Evolutionary conservation across 2,329 filamentous ascomycete genomes (phyloP).

Genomic region (Penicillium occitanis): DNA sequence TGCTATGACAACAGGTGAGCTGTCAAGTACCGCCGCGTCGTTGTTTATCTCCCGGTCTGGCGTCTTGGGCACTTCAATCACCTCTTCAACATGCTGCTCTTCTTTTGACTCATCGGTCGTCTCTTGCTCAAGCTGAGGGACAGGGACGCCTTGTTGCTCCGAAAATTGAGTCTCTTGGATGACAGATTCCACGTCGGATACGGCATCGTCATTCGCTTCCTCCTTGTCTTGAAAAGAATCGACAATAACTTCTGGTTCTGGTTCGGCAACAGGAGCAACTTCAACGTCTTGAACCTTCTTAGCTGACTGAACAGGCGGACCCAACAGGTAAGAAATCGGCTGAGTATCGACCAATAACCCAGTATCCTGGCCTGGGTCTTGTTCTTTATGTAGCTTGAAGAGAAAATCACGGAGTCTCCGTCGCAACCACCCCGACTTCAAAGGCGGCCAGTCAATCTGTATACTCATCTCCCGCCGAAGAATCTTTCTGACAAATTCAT

Average conservation of each 20-base stretch:
- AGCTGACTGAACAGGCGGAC: conserved; percentile 7
- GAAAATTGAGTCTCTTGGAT: conserved; percentile 17
- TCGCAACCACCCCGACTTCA: conserved; percentile 61
- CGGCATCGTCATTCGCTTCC: background rate
- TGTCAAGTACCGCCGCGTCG: background rate
- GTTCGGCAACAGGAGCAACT: background rate
- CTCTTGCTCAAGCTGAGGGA: background rate
- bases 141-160: background rate
- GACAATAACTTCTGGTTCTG: conserved; percentile 3
- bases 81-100: background rate
- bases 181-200: conserved; percentile 2
- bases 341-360: conserved; percentile 36
- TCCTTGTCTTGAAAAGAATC: conserved; percentile 11
- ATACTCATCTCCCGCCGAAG: conserved; percentile 64
- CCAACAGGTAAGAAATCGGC: conserved; percentile 36
- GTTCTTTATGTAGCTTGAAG: conserved; percentile 60
- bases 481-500: conserved; percentile 66
- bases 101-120: background rate
- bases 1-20: background rate
- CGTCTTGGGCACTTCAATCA: conserved; percentile 12
- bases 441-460: conserved; percentile 54
- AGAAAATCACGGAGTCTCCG: conserved; percentile 65
- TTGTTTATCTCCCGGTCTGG: background rate
- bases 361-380: conserved; percentile 44
- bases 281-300: background rate